Evolutionary conservation across 345 rosid genomes (phyloP).

Genomic region (Iberis pinnata): DNA sequence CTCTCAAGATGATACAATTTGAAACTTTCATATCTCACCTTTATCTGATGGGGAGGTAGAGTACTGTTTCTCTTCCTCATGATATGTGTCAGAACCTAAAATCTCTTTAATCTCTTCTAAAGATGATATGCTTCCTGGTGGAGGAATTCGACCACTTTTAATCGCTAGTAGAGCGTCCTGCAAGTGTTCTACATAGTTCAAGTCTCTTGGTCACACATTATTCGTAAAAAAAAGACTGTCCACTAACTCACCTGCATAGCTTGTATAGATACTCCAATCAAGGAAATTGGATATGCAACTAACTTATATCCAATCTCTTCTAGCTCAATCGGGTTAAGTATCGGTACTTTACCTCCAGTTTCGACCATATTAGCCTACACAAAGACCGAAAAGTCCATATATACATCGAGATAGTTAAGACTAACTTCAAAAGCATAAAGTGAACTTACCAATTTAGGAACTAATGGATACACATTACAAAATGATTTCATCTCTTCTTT

Average conservation of each 20-base stretch:
- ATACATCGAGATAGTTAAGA: not conserved
- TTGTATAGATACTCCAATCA: slow-evolving; percentile 76
- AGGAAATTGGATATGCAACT: slow-evolving; percentile 73
- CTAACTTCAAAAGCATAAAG: not conserved
- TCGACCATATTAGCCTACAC: slow-evolving; percentile 80
- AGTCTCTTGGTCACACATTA: slow-evolving; percentile 12
- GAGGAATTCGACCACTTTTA: slow-evolving; percentile 81
- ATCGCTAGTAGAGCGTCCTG: slow-evolving; percentile 75
- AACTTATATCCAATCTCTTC: slow-evolving; percentile 82
- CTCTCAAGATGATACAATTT: slow-evolving; percentile 20
- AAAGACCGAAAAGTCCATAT: slow-evolving; percentile 1
- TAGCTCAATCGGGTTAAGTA: slow-evolving; percentile 63
- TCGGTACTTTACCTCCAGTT: slow-evolving; percentile 84
- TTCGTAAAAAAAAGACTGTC: not conserved
- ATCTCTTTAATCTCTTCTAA: slow-evolving; percentile 70
- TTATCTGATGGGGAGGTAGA: slow-evolving; percentile 35
- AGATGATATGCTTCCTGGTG: slow-evolving; percentile 88
- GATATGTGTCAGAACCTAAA: slow-evolving; percentile 64
- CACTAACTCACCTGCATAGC: slow-evolving; percentile 99
- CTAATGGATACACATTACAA: slow-evolving; percentile 62
- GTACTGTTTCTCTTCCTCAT: slow-evolving; percentile 74
- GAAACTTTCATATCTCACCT: slow-evolving; percentile 38
- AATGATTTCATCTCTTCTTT: slow-evolving; percentile 93
- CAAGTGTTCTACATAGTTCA: slow-evolving; percentile 10
- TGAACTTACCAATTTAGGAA: slow-evolving; percentile 74